Percentiles rank a stretch among this genome's conserved stretches.
Conservation (phyloP, 2,329 filamentous ascomycete genomes). For the Aspergillus fumigatiaffinis region DNA sequence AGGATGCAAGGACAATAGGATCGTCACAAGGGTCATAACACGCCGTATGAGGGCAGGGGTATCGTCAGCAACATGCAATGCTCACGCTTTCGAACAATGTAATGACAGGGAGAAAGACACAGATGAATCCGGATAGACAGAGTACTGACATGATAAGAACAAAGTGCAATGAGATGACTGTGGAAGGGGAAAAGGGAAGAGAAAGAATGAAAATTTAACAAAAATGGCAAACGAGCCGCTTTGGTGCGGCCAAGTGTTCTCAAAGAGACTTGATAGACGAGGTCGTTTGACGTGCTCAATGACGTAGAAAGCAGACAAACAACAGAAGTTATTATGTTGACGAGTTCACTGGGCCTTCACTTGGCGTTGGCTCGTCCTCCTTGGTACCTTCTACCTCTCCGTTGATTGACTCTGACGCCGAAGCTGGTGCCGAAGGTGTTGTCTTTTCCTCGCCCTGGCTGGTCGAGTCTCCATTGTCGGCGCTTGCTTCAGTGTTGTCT, state of each 20-base stretch:
- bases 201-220: neutral
- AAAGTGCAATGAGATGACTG: neutral
- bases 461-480: conserved; percentile 4
- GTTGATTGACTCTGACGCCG: neutral
- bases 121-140: neutral
- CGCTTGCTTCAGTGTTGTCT: conserved; percentile 5
- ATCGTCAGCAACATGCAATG: conserved; percentile 19
- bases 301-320: neutral
- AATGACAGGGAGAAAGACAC: neutral
- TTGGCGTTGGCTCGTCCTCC: neutral
- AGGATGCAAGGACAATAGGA: neutral
- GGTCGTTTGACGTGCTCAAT: neutral
- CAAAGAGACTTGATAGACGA: neutral
- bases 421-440: neutral
- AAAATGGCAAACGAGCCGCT: neutral
- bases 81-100: conserved; percentile 1
- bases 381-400: neutral
- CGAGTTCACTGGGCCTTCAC: neutral
- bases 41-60: conserved; percentile 19
- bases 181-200: neutral
- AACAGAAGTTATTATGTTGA: neutral
- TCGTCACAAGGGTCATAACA: conserved; percentile 22
- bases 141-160: neutral
- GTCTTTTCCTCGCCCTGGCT: conserved; percentile 9
- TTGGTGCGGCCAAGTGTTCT: neutral